phyloP scores from a whole-genome alignment of 192 early-diverging fungal species.

The Fimicolochytrium jonesii region DNA sequence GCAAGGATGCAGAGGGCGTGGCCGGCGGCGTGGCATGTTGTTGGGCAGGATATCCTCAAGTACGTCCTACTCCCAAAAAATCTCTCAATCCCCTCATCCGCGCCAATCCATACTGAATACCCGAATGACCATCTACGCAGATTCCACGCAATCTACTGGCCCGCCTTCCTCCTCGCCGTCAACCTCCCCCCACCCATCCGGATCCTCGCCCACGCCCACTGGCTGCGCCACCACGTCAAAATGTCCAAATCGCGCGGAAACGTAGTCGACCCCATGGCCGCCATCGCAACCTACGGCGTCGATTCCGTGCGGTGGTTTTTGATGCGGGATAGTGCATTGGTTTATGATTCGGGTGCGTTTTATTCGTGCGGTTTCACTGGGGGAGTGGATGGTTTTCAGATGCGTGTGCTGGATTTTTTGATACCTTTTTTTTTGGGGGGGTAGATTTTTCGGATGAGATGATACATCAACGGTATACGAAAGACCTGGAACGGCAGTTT shows the following conservation, averaged over 20 bases:
- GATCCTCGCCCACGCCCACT: slow-evolving; percentile 92
- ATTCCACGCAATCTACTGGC: slow-evolving; percentile 98
- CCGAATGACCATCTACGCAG: too few species aligned
- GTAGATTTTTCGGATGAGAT: slow-evolving; percentile 62
- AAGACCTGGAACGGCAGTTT: slow-evolving; percentile 76
- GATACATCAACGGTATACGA: slow-evolving; percentile 66
- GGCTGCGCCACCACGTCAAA: slow-evolving; percentile 83
- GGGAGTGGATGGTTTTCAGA: too few species aligned
- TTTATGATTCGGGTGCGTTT: slow-evolving; percentile 64
- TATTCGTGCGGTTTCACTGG: neutral
- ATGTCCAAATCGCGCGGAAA: slow-evolving; percentile 96
- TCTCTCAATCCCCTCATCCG: too few species aligned
- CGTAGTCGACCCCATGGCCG: slow-evolving; percentile 78
- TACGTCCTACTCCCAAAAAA: slow-evolving; percentile 9
- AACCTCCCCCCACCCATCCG: slow-evolving; percentile 67
- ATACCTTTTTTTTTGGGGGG: too few species aligned
- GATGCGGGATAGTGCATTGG: slow-evolving; percentile 84
- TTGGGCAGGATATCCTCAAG: slow-evolving; percentile 95
- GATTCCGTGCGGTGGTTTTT: slow-evolving; percentile 89
- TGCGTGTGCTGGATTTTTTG: too few species aligned
- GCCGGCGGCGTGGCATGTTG: slow-evolving; percentile 78
- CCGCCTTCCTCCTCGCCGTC: slow-evolving; percentile 90
- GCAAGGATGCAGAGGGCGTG: slow-evolving; percentile 37
- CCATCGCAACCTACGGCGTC: slow-evolving; percentile 69
- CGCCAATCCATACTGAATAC: neutral